phyloP scores from a whole-genome alignment of 176 grass and related monocot species.

The Aegilops sharonensis region DNA sequence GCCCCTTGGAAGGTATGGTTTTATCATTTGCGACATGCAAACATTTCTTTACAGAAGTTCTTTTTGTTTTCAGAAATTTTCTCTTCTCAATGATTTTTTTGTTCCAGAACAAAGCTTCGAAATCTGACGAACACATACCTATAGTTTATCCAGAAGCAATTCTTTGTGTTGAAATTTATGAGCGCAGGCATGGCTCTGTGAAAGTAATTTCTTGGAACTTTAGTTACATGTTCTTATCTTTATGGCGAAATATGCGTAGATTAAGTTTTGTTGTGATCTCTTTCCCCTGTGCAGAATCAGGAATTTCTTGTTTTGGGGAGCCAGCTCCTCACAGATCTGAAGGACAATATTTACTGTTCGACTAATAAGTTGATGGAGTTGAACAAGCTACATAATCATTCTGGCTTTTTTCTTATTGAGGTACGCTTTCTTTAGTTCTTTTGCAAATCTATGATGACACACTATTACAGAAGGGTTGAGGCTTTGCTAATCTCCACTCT shows the following conservation, averaged over 20 bases:
- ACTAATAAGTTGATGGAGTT: constrained; percentile 80
- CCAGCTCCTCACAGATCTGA: constrained; percentile 73
- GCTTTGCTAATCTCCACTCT: constrained; percentile 14
- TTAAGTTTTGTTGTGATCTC: constrained; percentile 26
- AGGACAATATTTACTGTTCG: constrained; percentile 81
- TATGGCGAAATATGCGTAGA: constrained; percentile 15
- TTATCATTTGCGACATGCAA: constrained; percentile 14
- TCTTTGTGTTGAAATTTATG: constrained; percentile 87
- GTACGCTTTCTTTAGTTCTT: constrained; percentile 30
- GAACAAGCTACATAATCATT: constrained; percentile 52
- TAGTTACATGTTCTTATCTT: neutral
- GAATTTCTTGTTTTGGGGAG: constrained; percentile 93
- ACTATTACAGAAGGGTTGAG: neutral
- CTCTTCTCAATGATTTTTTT: constrained; percentile 1
- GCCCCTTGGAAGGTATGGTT: constrained; percentile 62
- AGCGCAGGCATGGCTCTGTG: constrained; percentile 38
- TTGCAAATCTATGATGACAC: neutral
- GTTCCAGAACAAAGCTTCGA: constrained; percentile 50
- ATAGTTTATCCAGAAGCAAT: constrained; percentile 72
- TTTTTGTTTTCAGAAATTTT: neutral
- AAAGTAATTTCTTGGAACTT: constrained; percentile 39
- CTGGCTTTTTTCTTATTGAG: constrained; percentile 90
- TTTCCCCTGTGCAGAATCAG: constrained; percentile 54
- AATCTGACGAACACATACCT: constrained; percentile 54
- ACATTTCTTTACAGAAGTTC: neutral